Evolutionary conservation across 352 stramenopile species (phyloP).

Genomic region (Phytophthora sp.): DNA sequence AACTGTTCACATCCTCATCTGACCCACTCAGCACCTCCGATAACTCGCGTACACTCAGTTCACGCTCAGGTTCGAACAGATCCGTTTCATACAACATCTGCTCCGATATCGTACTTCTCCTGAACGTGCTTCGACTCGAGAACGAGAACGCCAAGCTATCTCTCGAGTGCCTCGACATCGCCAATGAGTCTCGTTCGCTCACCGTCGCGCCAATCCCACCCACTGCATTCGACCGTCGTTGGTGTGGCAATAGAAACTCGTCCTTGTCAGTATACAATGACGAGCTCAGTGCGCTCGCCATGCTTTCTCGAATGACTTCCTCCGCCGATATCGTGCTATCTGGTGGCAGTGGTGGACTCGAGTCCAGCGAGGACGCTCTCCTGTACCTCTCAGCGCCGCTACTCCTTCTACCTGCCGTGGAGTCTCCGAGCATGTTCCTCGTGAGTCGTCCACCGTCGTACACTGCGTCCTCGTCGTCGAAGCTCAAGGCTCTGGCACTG

Average conservation of each 20-base stretch:
- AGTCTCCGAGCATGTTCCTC: constrained; percentile 54
- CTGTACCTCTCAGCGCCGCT: constrained; percentile 39
- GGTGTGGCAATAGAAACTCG: constrained; percentile 57
- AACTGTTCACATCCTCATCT: constrained; percentile 65
- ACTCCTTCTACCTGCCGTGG: constrained; percentile 14
- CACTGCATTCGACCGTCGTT: constrained; percentile 31
- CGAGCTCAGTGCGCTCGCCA: constrained; percentile 78
- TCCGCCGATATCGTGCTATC: constrained; percentile 87
- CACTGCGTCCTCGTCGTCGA: constrained; percentile 33
- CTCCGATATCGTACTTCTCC: constrained; percentile 82
- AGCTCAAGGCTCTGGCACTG: constrained; percentile 1
- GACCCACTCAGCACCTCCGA: constrained; percentile 74
- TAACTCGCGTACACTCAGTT: constrained; percentile 76
- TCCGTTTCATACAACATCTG: constrained; percentile 87
- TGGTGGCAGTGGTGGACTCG: constrained; percentile 71
- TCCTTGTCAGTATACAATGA: constrained; percentile 77
- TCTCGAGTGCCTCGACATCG: constrained; percentile 39
- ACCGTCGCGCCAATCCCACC: constrained; percentile 13
- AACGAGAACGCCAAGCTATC: constrained; percentile 74
- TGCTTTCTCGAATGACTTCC: constrained; percentile 87
- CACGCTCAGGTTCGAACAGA: constrained; percentile 81
- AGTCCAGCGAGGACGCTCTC: constrained; percentile 56
- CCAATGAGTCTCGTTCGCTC: constrained; percentile 43
- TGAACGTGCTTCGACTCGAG: constrained; percentile 80
- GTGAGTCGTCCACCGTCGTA: constrained; percentile 38